phyloP scores from a whole-genome alignment of 306 rosid genomes.

The Rubus idaeus region DNA sequence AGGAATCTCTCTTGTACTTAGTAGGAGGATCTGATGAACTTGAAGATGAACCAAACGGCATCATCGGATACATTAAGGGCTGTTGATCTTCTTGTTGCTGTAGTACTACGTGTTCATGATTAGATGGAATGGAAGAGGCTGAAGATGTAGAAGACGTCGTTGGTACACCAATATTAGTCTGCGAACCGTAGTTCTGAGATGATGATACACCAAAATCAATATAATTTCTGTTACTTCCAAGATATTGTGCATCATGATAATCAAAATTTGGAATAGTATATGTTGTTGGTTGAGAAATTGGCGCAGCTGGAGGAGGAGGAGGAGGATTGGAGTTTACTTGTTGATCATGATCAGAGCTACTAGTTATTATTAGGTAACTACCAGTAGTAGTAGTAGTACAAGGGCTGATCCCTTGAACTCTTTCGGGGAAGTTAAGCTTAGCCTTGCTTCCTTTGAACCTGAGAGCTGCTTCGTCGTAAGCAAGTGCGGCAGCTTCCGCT shows the following conservation, averaged over 20 bases:
- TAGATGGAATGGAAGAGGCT: constrained; percentile 27
- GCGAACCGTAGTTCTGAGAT: constrained; percentile 3
- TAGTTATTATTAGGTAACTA: not conserved
- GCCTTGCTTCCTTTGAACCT: constrained; percentile 94
- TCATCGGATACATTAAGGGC: constrained; percentile 26
- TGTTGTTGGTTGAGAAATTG: not conserved
- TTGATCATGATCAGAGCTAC: not conserved
- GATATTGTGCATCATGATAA: not conserved
- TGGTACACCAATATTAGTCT: not conserved
- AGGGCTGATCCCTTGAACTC: constrained; percentile 45
- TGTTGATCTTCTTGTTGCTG: not conserved
- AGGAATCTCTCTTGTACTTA: constrained; percentile 35
- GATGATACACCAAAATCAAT: not conserved
- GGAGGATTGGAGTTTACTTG: not conserved
- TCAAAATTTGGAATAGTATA: not conserved
- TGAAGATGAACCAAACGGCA: constrained; percentile 50
- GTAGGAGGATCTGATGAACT: constrained; percentile 29
- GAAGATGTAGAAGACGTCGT: constrained; percentile 27
- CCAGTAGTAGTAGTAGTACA: not conserved
- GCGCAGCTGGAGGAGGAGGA: not conserved
- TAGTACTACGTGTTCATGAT: constrained; percentile 24
- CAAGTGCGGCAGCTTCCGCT: constrained; percentile 82
- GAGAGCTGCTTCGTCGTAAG: constrained; percentile 85
- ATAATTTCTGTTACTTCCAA: not conserved
- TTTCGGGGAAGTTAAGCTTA: constrained; percentile 83